Base-by-base conservation (phyloP, 805 yeast genomes). In the Candida ortonii region DNA sequence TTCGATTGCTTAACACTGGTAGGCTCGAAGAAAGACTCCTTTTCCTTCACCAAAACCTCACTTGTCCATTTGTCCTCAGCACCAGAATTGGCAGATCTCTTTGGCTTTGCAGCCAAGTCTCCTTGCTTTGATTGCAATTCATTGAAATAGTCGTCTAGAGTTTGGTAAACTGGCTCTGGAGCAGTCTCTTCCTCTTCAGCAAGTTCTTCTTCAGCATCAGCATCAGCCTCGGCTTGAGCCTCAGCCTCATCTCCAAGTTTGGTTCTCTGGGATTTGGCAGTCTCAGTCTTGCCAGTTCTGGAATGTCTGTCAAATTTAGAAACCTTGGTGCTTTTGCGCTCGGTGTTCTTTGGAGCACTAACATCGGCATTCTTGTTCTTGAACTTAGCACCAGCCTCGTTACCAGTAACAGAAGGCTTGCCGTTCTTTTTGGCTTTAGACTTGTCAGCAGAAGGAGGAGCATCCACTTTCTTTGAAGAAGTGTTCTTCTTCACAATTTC, bases 171-270 rank as follows among this genome's bases (percentile, higher is more conserved):
- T 46, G 71, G 73, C 47, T 71, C 72, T 39, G 68, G 71, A 40
- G 59, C 71, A 36, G 58, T 67, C 35, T 45, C 64, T 22, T 52
- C 69, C 26, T 50, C 64, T 34, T 60, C 68, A 33, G 58, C 68
- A 43, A 55, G 64, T 39, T 50, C 64, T 26, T 40, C 60, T 43
- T 74, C 84, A 49, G 75, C 84, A 45, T 79, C 87, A 50, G 76
- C 84, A 49, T 69, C 83, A 38, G 46, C 64, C 45, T 57, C 61
- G 32, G 52, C 32, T 44, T 59, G 64, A 22, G 64, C 36, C 38
- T 54, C 62, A 73, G 78, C 72, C 80, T 81, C 78, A 60, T 80
- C 86, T 61, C 96, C 95, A 90, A 96, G 86, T 50, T 88, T 89
- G 68, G 80, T 81, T 64, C 73, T 76, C 58, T 82, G 74, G 66